Percentiles rank a stretch among this genome's conserved stretches.
Conservation (phyloP, 352 stramenopile species). For the Pythium monospermum region DNA sequence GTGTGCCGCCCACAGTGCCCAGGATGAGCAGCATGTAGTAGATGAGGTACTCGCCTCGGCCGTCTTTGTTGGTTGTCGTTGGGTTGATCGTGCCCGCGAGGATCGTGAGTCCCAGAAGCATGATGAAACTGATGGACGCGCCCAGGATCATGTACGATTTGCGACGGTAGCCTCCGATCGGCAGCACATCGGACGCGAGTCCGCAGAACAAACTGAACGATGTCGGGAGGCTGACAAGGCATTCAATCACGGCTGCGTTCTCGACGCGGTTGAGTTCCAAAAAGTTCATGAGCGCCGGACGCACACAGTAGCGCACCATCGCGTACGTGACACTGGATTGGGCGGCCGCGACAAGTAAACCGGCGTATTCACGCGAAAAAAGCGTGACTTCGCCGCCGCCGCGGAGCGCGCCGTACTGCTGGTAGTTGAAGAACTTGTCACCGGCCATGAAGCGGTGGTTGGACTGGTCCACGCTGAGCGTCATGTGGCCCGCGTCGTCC, state of each 20-base stretch:
- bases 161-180: slow-evolving; percentile 79
- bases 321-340: slow-evolving; percentile 57
- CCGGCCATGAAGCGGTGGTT: slow-evolving; percentile 37
- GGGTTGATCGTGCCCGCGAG: slow-evolving; percentile 50
- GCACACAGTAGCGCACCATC: slow-evolving; percentile 60
- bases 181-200: slow-evolving; percentile 81
- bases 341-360: slow-evolving; percentile 47
- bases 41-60: slow-evolving; percentile 33
- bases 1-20: slow-evolving; percentile 68
- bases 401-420: slow-evolving; percentile 63
- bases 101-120: slow-evolving; percentile 32
- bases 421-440: slow-evolving; percentile 59
- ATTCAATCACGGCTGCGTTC: slow-evolving; percentile 54
- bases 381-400: slow-evolving; percentile 52
- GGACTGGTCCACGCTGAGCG: slow-evolving; percentile 15
- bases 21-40: slow-evolving; percentile 67
- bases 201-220: slow-evolving; percentile 84
- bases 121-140: slow-evolving; percentile 44
- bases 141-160: slow-evolving; percentile 91
- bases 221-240: slow-evolving; percentile 82
- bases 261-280: slow-evolving; percentile 46
- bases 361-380: slow-evolving; percentile 54
- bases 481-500: slow-evolving; percentile 15
- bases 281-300: slow-evolving; percentile 63
- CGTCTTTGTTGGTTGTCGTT: slow-evolving; percentile 26